Evolutionary conservation across 2,329 filamentous ascomycete species (phyloP), one percentile per base, ranked within the genome.

Genomic region (Graphium sp.): DNA sequence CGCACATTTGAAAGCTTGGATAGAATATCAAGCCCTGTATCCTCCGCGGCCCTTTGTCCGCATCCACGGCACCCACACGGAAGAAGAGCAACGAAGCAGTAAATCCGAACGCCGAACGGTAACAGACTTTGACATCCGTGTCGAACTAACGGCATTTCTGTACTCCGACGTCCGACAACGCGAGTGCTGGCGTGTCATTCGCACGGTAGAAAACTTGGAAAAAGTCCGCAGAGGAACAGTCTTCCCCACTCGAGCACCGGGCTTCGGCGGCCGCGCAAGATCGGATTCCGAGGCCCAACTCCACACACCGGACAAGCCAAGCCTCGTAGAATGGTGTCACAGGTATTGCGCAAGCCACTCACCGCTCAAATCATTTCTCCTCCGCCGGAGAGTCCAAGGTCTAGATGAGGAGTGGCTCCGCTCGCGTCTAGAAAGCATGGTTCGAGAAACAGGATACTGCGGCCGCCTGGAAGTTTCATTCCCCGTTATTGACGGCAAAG

Each of bases 381-480:
- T 75, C 13, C 50, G 53, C 36, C 56, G 67, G 7, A 49, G 49
- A 18, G 54, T 82, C 27, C 46, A 56, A 0, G 75, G 76, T 14
- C 66, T 79, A 44, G 66, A 83, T 42, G 56, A 62, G 31, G 54
- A 56, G 2, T 46, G 50, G 24, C 47, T 83, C 13, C 52, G 56
- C 24, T 42, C 50, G 11, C 55, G 63, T 6, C 48, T 83, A 13
- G 55, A 61, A 32, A 50, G 45, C n/a, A 48, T 79, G 3, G 62
- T 82, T 12, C 57, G 64, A 18, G 53, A 58, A 12, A 80, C 75
- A 4, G 71, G 74, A 43, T 85, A 84, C 51, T 63, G 65, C 16
- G 78, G 78, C 6, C 50, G 60, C 30, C 46, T 78, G 14, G 36
- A 47, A 11, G 58, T 84, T 29, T 49, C 53, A 0, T 76, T 83